Base-by-base conservation (phyloP, 2,329 filamentous ascomycete species). In the Colletotrichum destructivum region DNA sequence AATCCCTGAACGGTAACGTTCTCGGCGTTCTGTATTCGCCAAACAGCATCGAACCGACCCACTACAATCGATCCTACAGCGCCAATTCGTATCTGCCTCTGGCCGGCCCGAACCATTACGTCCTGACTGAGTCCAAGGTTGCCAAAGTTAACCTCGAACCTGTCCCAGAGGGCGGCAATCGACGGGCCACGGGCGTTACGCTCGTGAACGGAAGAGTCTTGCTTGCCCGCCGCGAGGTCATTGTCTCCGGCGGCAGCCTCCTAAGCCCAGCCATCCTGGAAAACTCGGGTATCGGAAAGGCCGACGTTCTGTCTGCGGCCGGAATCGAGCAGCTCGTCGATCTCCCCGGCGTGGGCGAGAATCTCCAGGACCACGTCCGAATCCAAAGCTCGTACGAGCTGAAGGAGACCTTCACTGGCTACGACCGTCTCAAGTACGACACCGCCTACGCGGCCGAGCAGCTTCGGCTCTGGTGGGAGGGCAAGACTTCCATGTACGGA, bases 231-330 rank as follows among this genome's bases (percentile, higher is more conserved):
- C 74, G 75, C 13, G 79, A 78, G 74, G 82, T 82, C 3, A 83
- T 77, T 1, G 76, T 84, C 7, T 78, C 77, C 0, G 76, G 76
- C 5, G 88, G 89, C 15, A 80, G 85, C 0, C 87, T 87, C 77
- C 87, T 89, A 31, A 87, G 87, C 1, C 88, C 88, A 1, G 85
- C 88, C 47, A 77, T 91, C 0, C 84, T 91, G 3, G 88, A 89
- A 75, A 83, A 89, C 1, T 87, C 84, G n/a, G 89, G 89, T 26
- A 82, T 91, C 26, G 89, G 89, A 2, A 85, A 85, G 1, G 75
- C 74, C 8, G 76, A 81, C 0, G 83, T 90, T 47, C 82, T 92
- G 2, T 69, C 82, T 7, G 78, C 80, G 5, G 82, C 86, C 64
- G 78, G 81, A 5, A 88, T 91, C 67, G 76, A 81, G 0, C 81